phyloP scores from a whole-genome alignment of 345 rosid species.

The Carallia pectinifolia region DNA sequence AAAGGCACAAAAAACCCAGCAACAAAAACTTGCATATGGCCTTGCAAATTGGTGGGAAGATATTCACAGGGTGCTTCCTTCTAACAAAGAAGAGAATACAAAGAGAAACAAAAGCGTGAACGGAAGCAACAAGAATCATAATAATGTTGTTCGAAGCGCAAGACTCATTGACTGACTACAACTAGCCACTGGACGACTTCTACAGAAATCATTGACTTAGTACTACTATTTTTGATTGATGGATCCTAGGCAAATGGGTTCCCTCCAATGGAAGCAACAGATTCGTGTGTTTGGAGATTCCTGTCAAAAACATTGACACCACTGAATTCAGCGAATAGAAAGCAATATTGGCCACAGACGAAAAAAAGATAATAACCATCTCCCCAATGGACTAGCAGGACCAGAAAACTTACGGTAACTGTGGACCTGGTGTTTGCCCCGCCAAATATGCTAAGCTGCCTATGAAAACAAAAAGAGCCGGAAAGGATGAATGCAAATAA shows the following conservation, averaged over 20 bases:
- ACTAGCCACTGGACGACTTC: constrained; percentile 5
- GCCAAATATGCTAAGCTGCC: constrained; percentile 72
- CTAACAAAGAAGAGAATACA: constrained; percentile 11
- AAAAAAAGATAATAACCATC: background rate
- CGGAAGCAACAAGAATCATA: background rate
- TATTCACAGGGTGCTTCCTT: constrained; percentile 16
- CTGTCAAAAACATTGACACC: constrained; percentile 32
- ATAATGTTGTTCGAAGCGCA: background rate
- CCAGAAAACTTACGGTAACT: constrained; percentile 60
- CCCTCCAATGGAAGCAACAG: constrained; percentile 75
- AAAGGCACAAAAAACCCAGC: background rate
- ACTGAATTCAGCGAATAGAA: background rate
- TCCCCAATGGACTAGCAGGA: background rate
- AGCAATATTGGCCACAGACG: background rate
- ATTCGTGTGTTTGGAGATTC: constrained; percentile 62
- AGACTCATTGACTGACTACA: constrained; percentile 2
- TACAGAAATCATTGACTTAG: constrained; percentile 1
- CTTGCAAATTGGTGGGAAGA: constrained; percentile 4
- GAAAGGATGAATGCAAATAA: background rate
- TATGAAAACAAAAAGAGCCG: constrained; percentile 31
- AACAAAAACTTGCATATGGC: background rate
- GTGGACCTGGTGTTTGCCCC: constrained; percentile 59
- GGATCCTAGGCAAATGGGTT: constrained; percentile 76
- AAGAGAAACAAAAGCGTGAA: background rate
- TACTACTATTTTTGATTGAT: background rate